These are phyloP conservation scores for Lecanicillium sp. DNA, from an alignment of 2,329 filamentous ascomycete genomes.

Conservation along the genomic window DNA sequence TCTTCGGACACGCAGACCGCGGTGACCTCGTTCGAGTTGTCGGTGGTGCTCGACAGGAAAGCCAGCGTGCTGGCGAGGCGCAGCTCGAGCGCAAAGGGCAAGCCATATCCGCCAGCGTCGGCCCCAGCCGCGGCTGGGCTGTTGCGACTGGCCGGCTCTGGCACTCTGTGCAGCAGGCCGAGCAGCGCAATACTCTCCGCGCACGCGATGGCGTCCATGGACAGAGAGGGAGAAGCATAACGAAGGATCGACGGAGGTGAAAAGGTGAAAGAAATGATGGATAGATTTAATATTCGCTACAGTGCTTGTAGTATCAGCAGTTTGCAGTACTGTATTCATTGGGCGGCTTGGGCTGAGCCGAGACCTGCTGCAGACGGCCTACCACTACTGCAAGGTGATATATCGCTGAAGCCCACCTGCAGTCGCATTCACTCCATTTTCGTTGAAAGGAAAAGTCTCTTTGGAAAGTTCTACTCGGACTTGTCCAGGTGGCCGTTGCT, in stretches of 20 bases:
- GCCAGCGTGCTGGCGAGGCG: background rate
- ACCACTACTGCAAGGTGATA: background rate
- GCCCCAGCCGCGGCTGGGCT: accelerated
- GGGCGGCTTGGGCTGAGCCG: background rate
- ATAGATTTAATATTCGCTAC: no score
- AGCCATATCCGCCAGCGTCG: background rate
- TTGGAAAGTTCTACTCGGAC: no score
- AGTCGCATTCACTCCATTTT: no score
- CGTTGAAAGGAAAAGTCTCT: no score
- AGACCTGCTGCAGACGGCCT: background rate
- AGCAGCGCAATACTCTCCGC: slow-evolving; percentile 5
- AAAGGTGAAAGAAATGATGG: no score
- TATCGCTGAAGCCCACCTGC: background rate
- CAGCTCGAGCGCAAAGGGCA: background rate
- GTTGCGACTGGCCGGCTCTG: background rate
- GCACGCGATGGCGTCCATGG: background rate
- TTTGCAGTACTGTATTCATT: no score
- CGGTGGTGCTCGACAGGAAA: background rate
- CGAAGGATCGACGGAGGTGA: no score
- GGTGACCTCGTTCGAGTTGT: background rate
- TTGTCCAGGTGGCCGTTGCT: no score
- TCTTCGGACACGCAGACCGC: slow-evolving; percentile 3
- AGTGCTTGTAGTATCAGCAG: no score
- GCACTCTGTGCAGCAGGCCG: background rate
- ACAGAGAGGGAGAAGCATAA: no score